Evolutionary conservation across 805 yeast genomes (phyloP).

Genomic region (Wickerhamomyces queroliae): DNA sequence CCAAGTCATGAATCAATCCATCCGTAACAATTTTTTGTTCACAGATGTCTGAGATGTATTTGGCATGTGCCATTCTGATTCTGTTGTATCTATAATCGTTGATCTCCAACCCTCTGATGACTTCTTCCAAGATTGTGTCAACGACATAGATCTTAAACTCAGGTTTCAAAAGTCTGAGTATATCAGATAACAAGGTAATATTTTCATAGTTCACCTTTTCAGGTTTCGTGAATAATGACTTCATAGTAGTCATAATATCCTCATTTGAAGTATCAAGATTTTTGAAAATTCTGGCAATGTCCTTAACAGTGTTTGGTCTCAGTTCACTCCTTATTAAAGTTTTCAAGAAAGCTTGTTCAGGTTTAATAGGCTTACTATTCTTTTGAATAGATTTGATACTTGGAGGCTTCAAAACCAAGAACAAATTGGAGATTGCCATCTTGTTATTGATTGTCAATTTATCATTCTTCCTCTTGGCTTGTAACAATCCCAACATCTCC

Average conservation of each 20-base stretch:
- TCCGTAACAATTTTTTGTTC: conserved; percentile 41
- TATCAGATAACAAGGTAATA: conserved; percentile 41
- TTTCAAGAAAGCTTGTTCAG: conserved; percentile 43
- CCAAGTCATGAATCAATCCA: conserved; percentile 40
- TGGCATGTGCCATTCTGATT: conserved; percentile 53
- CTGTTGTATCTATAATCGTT: conserved; percentile 57
- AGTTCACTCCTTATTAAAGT: conserved; percentile 49
- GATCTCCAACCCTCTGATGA: conserved; percentile 58
- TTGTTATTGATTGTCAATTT: conserved; percentile 48
- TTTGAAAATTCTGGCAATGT: conserved; percentile 32
- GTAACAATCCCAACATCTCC: conserved; percentile 55
- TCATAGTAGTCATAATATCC: conserved; percentile 27
- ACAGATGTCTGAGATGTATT: conserved; percentile 53
- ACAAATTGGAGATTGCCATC: conserved; percentile 51
- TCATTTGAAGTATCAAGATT: conserved; percentile 42
- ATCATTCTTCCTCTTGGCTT: conserved; percentile 41
- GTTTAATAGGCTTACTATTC: conserved; percentile 24
- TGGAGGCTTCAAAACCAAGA: conserved; percentile 53
- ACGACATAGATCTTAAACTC: conserved; percentile 40
- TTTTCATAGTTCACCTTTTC: conserved; percentile 56
- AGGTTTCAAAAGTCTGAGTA: conserved; percentile 35
- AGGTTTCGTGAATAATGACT: conserved; percentile 47
- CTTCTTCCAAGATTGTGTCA: conserved; percentile 61
- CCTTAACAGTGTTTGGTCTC: conserved; percentile 26
- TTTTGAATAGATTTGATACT: conserved; percentile 28